Evolutionary conservation across 768 basidiomycete species (phyloP).

Genomic region (Aureoboletus auriporus): DNA sequence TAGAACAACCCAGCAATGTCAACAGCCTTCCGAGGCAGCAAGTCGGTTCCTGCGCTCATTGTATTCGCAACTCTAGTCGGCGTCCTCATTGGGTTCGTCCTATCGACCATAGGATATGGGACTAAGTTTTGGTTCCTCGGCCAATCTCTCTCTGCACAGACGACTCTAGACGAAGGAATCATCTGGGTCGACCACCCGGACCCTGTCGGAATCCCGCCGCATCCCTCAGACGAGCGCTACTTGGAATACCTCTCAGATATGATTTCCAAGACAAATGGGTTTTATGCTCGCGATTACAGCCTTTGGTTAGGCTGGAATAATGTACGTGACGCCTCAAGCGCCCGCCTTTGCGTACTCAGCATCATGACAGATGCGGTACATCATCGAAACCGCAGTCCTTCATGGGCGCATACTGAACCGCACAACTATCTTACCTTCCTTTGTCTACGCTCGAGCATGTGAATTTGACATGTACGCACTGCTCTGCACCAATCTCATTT

Average conservation of each 20-base stretch:
- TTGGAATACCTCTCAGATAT: conserved; percentile 31
- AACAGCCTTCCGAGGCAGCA: background rate
- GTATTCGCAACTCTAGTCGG: conserved; percentile 21
- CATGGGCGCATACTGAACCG: too few species aligned
- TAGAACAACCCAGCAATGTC: conserved; percentile 3
- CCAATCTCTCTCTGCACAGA: conserved; percentile 10
- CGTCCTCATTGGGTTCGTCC: conserved; percentile 25
- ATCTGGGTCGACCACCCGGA: conserved; percentile 11
- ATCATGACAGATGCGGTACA: conserved; percentile 41
- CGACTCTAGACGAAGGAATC: conserved; percentile 8
- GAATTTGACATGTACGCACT: background rate
- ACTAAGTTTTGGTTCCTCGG: conserved; percentile 13
- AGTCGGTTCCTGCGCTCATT: conserved; percentile 8
- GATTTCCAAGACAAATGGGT: conserved; percentile 39
- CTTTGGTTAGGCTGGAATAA: conserved; percentile 51
- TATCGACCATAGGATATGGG: conserved; percentile 16
- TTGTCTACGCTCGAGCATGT: too few species aligned
- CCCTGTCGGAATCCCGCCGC: background rate
- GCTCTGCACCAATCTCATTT: background rate
- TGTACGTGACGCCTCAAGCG: conserved; percentile 18
- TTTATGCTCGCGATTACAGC: conserved; percentile 43
- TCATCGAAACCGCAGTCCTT: conserved; percentile 36
- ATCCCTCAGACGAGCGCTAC: conserved; percentile 17
- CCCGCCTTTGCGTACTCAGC: background rate
- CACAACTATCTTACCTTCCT: too few species aligned